Conservation (phyloP, 2,329 filamentous ascomycete genomes). For the Aureobasidium melanogenum region DNA sequence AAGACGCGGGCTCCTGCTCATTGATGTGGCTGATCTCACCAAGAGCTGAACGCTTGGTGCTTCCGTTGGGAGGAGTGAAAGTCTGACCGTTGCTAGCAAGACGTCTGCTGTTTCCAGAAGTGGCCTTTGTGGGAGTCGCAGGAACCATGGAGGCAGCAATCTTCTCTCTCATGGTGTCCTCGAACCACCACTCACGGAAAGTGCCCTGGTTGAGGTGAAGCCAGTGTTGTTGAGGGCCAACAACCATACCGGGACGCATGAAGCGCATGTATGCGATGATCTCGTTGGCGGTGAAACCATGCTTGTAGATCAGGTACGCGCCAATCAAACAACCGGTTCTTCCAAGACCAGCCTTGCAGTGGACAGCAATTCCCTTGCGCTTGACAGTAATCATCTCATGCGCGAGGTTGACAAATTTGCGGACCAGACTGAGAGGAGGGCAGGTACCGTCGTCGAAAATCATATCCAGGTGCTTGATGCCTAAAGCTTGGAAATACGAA, state of each 20-base stretch:
- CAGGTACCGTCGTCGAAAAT: conserved; percentile 99
- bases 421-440: conserved; percentile 77
- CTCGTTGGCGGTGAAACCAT: conserved; percentile 95
- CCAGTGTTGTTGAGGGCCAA: conserved; percentile 98
- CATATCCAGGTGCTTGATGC: conserved; percentile 96
- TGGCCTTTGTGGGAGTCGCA: conserved; percentile 44
- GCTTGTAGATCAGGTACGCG: conserved; percentile 92
- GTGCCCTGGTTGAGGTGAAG: conserved; percentile 91
- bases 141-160: conserved; percentile 52
- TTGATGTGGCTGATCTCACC: conserved; percentile 82
- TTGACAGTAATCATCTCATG: conserved; percentile 88
- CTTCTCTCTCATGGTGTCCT: conserved; percentile 71
- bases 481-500: conserved; percentile 91
- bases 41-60: conserved; percentile 67
- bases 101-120: conserved; percentile 36
- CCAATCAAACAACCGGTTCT: conserved; percentile 94
- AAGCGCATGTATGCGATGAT: conserved; percentile 96
- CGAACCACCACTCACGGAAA: conserved; percentile 97
- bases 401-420: conserved; percentile 88
- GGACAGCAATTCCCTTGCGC: conserved; percentile 89
- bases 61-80: conserved; percentile 76
- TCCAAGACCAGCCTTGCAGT: conserved; percentile 95
- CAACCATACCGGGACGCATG: conserved; percentile 97
- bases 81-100: conserved; percentile 58
- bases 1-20: conserved; percentile 38